Evolutionary conservation across 371 early-diverging fungal species (phyloP).

Genomic region (Chytridium lagenaria): DNA sequence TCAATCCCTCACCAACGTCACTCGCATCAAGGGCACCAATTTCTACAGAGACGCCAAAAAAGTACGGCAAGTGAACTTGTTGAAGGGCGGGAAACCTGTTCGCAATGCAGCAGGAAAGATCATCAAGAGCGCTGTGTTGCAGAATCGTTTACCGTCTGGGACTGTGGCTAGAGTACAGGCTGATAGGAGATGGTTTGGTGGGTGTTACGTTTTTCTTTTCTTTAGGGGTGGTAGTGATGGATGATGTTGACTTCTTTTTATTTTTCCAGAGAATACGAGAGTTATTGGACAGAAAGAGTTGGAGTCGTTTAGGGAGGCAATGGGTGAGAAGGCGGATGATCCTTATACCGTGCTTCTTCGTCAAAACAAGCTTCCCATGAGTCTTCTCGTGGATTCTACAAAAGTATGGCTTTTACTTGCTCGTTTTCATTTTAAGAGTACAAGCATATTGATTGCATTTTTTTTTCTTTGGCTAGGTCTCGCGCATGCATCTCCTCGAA

Average conservation of each 20-base stretch:
- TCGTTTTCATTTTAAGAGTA: neutral
- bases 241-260: neutral
- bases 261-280: constrained; percentile 81
- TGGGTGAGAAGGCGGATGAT: constrained; percentile 86
- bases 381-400: constrained; percentile 84
- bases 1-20: constrained; percentile 45
- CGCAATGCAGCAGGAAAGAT: constrained; percentile 91
- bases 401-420: constrained; percentile 58
- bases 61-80: constrained; percentile 89
- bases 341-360: constrained; percentile 96
- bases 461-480: neutral
- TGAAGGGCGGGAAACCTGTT: constrained; percentile 88
- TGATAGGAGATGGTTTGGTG: constrained; percentile 97
- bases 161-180: constrained; percentile 85
- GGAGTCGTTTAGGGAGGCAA: constrained; percentile 88
- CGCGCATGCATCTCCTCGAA: constrained; percentile 87
- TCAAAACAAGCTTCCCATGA: constrained; percentile 97
- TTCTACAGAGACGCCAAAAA: constrained; percentile 96
- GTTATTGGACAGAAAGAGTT: constrained; percentile 93
- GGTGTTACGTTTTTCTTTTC: constrained; percentile 37
- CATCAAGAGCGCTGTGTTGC: constrained; percentile 94
- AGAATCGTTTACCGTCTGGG: constrained; percentile 77
- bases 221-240: neutral
- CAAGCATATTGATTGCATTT: neutral
- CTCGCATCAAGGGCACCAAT: constrained; percentile 75